phyloP scores from a whole-genome alignment of 2,329 filamentous ascomycete species.

The Drechslera avenae region DNA sequence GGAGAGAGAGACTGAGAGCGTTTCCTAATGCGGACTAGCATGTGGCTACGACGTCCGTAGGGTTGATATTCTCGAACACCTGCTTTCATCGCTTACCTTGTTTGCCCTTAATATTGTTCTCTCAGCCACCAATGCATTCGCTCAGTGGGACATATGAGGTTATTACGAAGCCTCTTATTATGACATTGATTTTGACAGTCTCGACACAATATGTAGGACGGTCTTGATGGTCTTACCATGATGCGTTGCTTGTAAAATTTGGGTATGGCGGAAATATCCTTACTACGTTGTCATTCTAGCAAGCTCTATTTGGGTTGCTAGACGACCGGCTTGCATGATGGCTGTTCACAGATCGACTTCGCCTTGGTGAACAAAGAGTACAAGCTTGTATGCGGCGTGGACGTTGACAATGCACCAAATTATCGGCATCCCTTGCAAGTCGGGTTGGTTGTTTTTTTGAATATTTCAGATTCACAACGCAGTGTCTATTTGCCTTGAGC shows the following conservation, averaged over 20 bases:
- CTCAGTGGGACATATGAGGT: not conserved
- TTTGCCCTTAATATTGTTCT: conserved; percentile 46
- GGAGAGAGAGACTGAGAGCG: conserved; percentile 16
- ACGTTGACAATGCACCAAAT: conserved; percentile 8
- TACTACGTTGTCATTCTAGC: not conserved
- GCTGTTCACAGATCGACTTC: not conserved
- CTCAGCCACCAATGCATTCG: conserved; percentile 13
- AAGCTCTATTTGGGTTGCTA: not conserved
- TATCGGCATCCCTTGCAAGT: not conserved
- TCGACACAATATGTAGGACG: too few species aligned
- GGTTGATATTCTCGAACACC: conserved; percentile 3
- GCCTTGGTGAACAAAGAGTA: conserved; percentile 9
- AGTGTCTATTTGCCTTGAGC: conserved; percentile 57
- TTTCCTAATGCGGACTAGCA: conserved; percentile 27
- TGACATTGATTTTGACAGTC: too few species aligned
- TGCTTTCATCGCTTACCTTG: conserved; percentile 28
- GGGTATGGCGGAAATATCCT: not conserved
- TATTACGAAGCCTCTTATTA: not conserved
- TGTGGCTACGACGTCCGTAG: conserved; percentile 1
- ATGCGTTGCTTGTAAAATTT: too few species aligned
- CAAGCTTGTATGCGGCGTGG: not conserved
- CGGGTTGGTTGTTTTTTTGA: not conserved
- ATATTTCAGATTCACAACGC: not conserved
- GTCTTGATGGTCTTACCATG: too few species aligned
- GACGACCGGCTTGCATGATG: not conserved